Evolutionary conservation across 176 grass and related monocot genomes (phyloP), one percentile per base, ranked within the genome.

Genomic region (Eragrostis curvula): DNA sequence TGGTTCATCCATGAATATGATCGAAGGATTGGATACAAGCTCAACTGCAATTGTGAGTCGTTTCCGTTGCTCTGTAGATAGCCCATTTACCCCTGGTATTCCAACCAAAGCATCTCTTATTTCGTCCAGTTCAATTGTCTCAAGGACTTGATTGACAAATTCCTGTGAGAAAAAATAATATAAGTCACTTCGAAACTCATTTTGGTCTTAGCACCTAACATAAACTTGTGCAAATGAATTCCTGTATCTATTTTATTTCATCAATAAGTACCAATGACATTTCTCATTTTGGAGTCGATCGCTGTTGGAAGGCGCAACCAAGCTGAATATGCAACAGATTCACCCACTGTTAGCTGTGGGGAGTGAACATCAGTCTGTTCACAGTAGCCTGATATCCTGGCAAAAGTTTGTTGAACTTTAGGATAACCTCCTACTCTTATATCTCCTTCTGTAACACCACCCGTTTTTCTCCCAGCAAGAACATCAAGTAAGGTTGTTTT

Each of bases 401-500:
- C 87, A 74, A 96, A 96, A 10, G 90, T 90, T 78, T 90, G 5
- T 18, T 96, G 90, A 11, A 86, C 30, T 81, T 96, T 92, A 74
- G 93, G 85, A 81, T 92, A 92, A n/a, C 90, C 93, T 41, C 82
- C 90, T 70, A 96, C 88, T 81, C 71, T 87, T 92, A 96, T 88
- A 14, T 92, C 85, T 77, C 90, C 93, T 86, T 96, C 85, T n/a
- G 90, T 86, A 69, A 78, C 29, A 49, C 93, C 87, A 1, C 85
- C 90, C 15, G 90, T 96, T 86, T 96, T 96, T 45, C 93, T 89
- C 42, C 93, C 90, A 73, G 88, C 50, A 74, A 96, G 93, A 77
- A 96, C 90, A 88, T 96, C 90, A 77, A 96, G 84, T 29, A 96
- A 78, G 30, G 90, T 96, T 36, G 93, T 96, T 85, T 96, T 96